Evolutionary conservation across 176 grass and related monocot genomes (phyloP).

Genomic region (Poa pratensis): DNA sequence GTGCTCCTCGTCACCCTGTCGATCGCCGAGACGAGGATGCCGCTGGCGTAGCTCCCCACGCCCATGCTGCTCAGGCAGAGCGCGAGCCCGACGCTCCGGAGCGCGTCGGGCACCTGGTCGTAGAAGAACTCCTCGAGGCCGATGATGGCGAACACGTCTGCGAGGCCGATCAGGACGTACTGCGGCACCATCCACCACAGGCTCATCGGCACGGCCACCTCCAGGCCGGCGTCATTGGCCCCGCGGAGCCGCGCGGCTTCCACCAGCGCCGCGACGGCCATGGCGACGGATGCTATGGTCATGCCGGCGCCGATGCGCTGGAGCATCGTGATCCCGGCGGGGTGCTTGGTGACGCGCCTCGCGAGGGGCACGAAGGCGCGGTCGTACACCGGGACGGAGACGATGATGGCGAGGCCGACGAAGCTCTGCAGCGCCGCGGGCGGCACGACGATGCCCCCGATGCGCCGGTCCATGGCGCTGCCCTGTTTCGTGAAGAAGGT

Average conservation of each 20-base stretch:
- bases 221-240: slow-evolving; percentile 44
- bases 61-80: slow-evolving; percentile 42
- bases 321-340: slow-evolving; percentile 61
- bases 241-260: slow-evolving; percentile 53
- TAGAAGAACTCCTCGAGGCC: slow-evolving; percentile 48
- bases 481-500: slow-evolving; percentile 71
- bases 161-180: slow-evolving; percentile 52
- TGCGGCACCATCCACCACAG: slow-evolving; percentile 69
- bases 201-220: slow-evolving; percentile 56
- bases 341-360: slow-evolving; percentile 42
- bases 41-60: slow-evolving; percentile 34
- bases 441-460: slow-evolving; percentile 41
- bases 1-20: slow-evolving; percentile 34
- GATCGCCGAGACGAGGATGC: slow-evolving; percentile 26
- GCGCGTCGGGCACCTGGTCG: slow-evolving; percentile 44
- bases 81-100: slow-evolving; percentile 53
- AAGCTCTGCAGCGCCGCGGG: slow-evolving; percentile 53
- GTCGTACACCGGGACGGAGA: slow-evolving; percentile 52
- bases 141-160: slow-evolving; percentile 44
- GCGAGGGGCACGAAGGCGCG: slow-evolving; percentile 50
- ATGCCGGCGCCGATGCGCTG: slow-evolving; percentile 63
- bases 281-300: slow-evolving; percentile 44
- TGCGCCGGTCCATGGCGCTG: slow-evolving; percentile 49
- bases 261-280: slow-evolving; percentile 56
- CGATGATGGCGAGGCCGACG: slow-evolving; percentile 24